phyloP scores from a whole-genome alignment of 352 stramenopile species.

The Phytophthora sp. region DNA sequence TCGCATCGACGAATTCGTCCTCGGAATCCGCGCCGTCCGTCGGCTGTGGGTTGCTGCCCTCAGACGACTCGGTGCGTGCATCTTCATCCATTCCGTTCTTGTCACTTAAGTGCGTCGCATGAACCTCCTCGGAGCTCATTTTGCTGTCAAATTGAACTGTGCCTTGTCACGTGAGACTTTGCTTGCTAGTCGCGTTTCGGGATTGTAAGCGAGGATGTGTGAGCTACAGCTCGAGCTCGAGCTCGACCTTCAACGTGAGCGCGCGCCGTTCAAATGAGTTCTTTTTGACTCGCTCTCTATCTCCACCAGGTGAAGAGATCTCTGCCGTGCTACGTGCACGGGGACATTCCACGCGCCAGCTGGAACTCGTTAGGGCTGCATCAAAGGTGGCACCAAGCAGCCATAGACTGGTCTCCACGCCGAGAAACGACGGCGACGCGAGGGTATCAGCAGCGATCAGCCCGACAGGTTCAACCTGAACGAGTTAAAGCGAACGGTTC shows the following conservation, averaged over 20 bases:
- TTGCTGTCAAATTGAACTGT: slow-evolving; percentile 1
- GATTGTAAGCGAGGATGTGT: no score
- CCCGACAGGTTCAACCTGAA: slow-evolving; percentile 16
- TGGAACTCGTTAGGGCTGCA: slow-evolving; percentile 23
- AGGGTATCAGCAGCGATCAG: slow-evolving; percentile 10
- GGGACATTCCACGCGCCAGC: slow-evolving; percentile 21
- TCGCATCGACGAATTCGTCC: slow-evolving; percentile 38
- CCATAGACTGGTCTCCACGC: slow-evolving; percentile 7
- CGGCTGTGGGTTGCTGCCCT: slow-evolving; percentile 6
- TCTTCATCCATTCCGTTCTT: slow-evolving; percentile 31
- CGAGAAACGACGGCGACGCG: slow-evolving; percentile 10
- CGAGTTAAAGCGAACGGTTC: background rate
- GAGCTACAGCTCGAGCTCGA: no score
- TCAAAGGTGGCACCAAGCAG: slow-evolving; percentile 3
- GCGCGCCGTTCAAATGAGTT: slow-evolving; percentile 11
- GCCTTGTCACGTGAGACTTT: no score
- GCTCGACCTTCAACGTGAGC: no score
- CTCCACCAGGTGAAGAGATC: slow-evolving; percentile 16
- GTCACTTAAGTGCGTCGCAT: slow-evolving; percentile 1
- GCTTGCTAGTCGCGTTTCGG: no score
- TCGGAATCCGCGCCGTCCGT: slow-evolving; percentile 26
- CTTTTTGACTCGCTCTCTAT: slow-evolving; percentile 9
- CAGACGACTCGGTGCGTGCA: slow-evolving; percentile 27
- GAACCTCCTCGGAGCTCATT: slow-evolving; percentile 16
- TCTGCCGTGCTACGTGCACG: slow-evolving; percentile 21